Evolutionary conservation across 768 basidiomycete genomes (phyloP).

Genomic region (Termitomyces sp.): DNA sequence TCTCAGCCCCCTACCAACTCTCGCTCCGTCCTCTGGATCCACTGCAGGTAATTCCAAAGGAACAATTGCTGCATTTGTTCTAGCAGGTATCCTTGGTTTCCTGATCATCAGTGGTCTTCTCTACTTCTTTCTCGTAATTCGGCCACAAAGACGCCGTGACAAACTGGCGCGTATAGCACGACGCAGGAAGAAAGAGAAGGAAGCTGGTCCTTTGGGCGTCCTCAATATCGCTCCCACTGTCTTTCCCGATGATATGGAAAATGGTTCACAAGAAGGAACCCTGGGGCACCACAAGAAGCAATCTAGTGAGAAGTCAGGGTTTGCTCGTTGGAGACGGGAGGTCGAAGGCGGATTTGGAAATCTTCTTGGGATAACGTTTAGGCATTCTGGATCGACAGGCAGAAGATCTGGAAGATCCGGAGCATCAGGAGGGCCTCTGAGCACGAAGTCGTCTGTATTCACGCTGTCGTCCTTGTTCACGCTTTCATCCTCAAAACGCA

Average conservation of each 20-base stretch:
- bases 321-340: constrained; percentile 44
- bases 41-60: constrained; percentile 38
- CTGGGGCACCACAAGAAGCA: constrained; percentile 18
- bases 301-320: constrained; percentile 36
- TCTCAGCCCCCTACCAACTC: background rate
- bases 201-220: constrained; percentile 18
- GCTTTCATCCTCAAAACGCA: constrained; percentile 20
- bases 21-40: constrained; percentile 1
- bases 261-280: constrained; percentile 12
- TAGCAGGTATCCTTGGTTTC: constrained; percentile 55
- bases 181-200: constrained; percentile 14
- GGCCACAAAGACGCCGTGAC: constrained; percentile 41
- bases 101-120: constrained; percentile 40
- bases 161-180: constrained; percentile 17
- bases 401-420: constrained; percentile 18
- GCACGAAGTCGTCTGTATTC: constrained; percentile 28
- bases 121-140: constrained; percentile 45
- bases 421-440: constrained; percentile 14
- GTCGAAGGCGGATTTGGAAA: constrained; percentile 32
- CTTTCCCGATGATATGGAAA: constrained; percentile 10
- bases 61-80: constrained; percentile 63
- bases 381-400: constrained; percentile 35
- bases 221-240: constrained; percentile 22
- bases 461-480: constrained; percentile 21
- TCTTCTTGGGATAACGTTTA: constrained; percentile 38